Conservation (phyloP, 2,329 filamentous ascomycete genomes). For the Fusarium mexicanum region DNA sequence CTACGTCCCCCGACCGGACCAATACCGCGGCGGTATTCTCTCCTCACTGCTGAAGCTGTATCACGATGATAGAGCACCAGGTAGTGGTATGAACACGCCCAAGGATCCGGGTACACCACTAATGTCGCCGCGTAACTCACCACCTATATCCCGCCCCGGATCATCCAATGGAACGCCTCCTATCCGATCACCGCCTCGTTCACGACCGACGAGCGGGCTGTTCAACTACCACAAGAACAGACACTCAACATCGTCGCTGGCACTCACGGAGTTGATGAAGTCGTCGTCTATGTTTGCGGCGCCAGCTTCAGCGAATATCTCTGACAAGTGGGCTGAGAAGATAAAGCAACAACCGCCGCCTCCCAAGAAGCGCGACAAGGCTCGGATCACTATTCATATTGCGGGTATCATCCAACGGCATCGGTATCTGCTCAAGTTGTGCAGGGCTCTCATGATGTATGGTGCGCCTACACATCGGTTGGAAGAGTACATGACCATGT, state of each 20-base stretch:
- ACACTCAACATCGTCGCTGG: conserved; percentile 55
- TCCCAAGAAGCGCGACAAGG: conserved; percentile 51
- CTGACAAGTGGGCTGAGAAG: conserved; percentile 57
- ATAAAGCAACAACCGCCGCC: conserved; percentile 50
- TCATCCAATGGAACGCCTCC: conserved; percentile 48
- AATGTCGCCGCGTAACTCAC: conserved; percentile 55
- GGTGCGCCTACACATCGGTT: conserved; percentile 91
- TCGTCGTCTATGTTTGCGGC: conserved; percentile 63
- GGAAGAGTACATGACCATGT: conserved; percentile 93
- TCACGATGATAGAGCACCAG: conserved; percentile 57
- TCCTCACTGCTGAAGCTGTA: conserved; percentile 78
- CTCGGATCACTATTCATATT: conserved; percentile 66
- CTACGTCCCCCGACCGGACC: conserved; percentile 72
- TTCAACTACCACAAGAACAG: conserved; percentile 55
- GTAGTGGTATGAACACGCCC: conserved; percentile 55
- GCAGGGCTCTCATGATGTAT: conserved; percentile 86
- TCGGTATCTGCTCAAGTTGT: conserved; percentile 84
- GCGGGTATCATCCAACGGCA: conserved; percentile 80
- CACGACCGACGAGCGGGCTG: conserved; percentile 52
- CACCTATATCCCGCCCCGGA: conserved; percentile 52
- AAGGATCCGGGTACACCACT: conserved; percentile 50
- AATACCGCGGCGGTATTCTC: conserved; percentile 78
- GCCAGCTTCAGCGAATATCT: conserved; percentile 56
- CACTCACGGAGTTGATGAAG: conserved; percentile 62
- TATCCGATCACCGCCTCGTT: conserved; percentile 44